Conservation (phyloP, 2,329 filamentous ascomycete genomes). For the Cytospora mali region DNA sequence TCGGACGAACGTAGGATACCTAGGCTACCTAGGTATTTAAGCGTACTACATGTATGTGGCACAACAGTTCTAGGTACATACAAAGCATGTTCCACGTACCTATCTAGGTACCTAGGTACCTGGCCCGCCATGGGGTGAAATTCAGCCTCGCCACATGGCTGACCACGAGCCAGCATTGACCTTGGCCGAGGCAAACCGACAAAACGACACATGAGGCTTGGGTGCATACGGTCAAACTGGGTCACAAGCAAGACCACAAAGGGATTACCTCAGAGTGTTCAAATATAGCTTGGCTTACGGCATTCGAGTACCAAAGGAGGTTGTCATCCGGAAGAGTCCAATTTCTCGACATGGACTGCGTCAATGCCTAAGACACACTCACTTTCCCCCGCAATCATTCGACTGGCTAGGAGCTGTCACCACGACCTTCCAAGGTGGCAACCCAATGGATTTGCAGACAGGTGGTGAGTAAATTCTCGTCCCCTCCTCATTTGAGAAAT, state of each 20-base stretch:
- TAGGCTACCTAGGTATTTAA: no score
- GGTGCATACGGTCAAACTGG: not conserved
- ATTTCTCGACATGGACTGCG: not conserved
- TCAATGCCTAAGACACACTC: not conserved
- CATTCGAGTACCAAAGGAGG: not conserved
- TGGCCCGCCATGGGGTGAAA: not conserved
- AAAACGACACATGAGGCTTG: not conserved
- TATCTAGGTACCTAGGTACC: not conserved
- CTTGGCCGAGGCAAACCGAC: not conserved
- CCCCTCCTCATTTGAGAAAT: not conserved
- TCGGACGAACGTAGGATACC: no score
- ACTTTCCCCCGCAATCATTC: not conserved
- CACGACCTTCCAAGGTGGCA: not conserved
- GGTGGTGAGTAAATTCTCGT: not conserved
- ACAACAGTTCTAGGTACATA: not conserved
- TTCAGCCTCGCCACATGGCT: not conserved
- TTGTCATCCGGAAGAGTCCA: not conserved
- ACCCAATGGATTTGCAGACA: not conserved
- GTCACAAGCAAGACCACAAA: not conserved
- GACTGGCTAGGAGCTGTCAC: not conserved
- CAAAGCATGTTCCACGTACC: no score
- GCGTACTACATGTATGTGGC: no score
- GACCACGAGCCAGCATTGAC: not conserved
- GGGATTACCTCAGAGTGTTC: not conserved
- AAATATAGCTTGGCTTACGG: not conserved